Base-by-base conservation (phyloP, 805 yeast genomes). In the Teunomyces barrocoloradensis region DNA sequence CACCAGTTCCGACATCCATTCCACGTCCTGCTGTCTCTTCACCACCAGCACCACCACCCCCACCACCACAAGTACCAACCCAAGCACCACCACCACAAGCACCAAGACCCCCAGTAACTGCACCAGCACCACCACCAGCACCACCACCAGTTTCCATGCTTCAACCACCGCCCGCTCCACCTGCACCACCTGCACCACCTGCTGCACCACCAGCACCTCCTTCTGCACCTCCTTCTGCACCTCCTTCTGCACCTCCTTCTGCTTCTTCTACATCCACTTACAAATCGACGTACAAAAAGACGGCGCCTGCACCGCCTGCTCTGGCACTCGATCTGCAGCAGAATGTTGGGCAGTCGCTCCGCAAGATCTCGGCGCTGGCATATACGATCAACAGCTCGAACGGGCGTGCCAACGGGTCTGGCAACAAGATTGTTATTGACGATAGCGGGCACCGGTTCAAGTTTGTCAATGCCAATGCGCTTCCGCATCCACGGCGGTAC, bases 401-500 rank as follows among this genome's bases (percentile, higher is more conserved):
- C 35, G 58, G 61, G 4, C 48, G 56, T 9, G 45, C 60, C 1
- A 52, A 48, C 18, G 33, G 40, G 11, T 3, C 45, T 5, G 57
- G 58, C 15, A 36, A 49, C 7, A 73, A 66, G 50, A 53, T 81
- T 3, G 70, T 65, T 3, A 87, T 89, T 43, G 89, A 88, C 55
- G 94, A 87, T 60, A 64, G 64, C 10, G 49, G 44, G 4, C 53
- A 64, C 25, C 71, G 91, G 56, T 90, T 84, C 72, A 79, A 76
- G 53, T 91, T 89, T 73, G 61, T 71, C 3, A 87, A 87, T 61
- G 75, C 78, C 13, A 66, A 69, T 37, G 85, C 89, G 20, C 71
- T 94, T 39, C 98, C 99, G 0, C 82, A 81, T 55, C 98, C 99
- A n/a, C 76, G 98, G 54, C 77, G 79, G 43, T 89, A 87, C 59